These are phyloP conservation scores for Fusarium begoniae DNA, from an alignment of 2,329 filamentous ascomycete species.

Conservation along the genomic window DNA sequence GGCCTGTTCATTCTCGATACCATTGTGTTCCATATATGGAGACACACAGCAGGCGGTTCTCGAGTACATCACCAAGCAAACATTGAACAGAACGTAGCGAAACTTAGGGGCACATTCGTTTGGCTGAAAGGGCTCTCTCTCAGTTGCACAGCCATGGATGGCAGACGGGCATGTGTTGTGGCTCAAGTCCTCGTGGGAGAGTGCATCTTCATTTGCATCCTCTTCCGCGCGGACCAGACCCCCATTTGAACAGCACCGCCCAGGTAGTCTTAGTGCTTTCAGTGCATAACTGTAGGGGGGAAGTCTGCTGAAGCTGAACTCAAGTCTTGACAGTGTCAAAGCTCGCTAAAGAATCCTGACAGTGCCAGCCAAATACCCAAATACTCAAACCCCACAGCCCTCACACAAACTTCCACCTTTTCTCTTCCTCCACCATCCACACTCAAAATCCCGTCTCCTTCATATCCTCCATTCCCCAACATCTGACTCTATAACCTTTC, in stretches of 20 bases:
- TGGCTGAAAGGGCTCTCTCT: no score
- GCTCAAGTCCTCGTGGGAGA: rapidly evolving
- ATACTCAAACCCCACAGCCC: not conserved
- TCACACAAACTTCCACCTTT: not conserved
- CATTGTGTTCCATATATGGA: rapidly evolving
- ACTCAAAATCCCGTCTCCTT: not conserved
- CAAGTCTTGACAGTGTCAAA: not conserved
- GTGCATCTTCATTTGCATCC: not conserved
- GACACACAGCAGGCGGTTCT: not conserved
- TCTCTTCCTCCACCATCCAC: not conserved
- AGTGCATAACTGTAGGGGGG: not conserved
- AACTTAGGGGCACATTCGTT: no score
- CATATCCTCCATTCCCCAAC: no score
- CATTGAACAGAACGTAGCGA: not conserved
- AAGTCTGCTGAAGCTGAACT: not conserved
- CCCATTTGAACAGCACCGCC: rapidly evolving
- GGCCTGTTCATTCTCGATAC: not conserved
- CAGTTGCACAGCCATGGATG: not conserved
- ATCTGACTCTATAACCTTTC: no score
- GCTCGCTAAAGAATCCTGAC: not conserved
- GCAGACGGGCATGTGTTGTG: not conserved
- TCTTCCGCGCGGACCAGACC: rapidly evolving
- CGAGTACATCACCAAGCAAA: not conserved
- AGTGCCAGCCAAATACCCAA: not conserved
- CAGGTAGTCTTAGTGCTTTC: no score